phyloP scores from a whole-genome alignment of 495 filamentous ascomycete genomes.

The Pseudomonodictys pantanalensis region DNA sequence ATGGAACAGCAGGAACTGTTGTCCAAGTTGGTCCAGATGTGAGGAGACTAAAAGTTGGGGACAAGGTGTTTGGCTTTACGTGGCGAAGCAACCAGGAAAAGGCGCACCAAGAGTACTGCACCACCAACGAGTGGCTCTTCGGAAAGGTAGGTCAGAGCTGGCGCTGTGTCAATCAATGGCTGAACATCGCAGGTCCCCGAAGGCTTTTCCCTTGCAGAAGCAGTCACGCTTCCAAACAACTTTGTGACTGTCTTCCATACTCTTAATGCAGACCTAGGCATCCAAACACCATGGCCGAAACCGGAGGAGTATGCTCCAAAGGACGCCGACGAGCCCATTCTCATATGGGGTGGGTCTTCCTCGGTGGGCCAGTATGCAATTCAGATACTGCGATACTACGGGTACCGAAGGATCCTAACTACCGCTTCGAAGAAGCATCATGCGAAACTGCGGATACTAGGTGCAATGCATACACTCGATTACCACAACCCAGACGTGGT shows the following conservation, averaged over 20 bases:
- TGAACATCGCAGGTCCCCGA: constrained; percentile 37
- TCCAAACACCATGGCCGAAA: constrained; percentile 48
- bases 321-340: constrained; percentile 38
- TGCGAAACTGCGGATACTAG: constrained; percentile 40
- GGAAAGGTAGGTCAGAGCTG: constrained; percentile 41
- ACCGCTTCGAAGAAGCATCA: constrained; percentile 49
- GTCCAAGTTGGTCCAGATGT: constrained; percentile 45
- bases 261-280: constrained; percentile 35
- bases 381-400: constrained; percentile 51
- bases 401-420: constrained; percentile 49
- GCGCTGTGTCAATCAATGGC: constrained; percentile 28
- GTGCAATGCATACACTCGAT: constrained; percentile 49
- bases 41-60: constrained; percentile 43
- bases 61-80: constrained; percentile 51
- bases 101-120: constrained; percentile 44
- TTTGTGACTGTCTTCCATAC: constrained; percentile 53
- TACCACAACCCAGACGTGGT: constrained; percentile 41
- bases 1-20: constrained; percentile 46
- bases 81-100: constrained; percentile 41
- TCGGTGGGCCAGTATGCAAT: constrained; percentile 51
- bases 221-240: constrained; percentile 52
- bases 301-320: constrained; percentile 38
- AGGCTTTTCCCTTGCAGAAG: constrained; percentile 43
- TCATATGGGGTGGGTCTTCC: constrained; percentile 56
- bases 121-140: constrained; percentile 11